These are phyloP conservation scores for Macadamia integrifolia DNA, from an alignment of 164 flowering plant species.

Conservation along the genomic window DNA sequence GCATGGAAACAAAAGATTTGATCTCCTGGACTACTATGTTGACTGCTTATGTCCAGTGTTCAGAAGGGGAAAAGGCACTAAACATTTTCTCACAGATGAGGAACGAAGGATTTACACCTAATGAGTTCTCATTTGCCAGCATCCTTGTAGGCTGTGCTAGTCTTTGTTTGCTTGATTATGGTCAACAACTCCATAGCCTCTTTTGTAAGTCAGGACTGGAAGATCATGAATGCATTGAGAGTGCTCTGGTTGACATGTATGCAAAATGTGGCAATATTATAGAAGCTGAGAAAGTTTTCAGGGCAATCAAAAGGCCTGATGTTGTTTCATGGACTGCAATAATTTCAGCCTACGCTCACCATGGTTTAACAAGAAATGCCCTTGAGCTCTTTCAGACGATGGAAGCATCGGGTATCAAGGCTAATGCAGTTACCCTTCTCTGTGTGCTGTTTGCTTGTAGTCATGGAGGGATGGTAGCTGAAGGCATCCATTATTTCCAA, in stretches of 20 bases:
- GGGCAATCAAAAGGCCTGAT: constrained; percentile 35
- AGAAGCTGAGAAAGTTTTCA: constrained; percentile 39
- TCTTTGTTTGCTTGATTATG: constrained; percentile 45
- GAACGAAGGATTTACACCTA: constrained; percentile 42
- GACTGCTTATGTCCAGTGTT: constrained; percentile 39
- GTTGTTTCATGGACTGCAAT: constrained; percentile 63
- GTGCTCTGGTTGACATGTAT: constrained; percentile 61
- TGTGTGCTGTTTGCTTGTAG: constrained; percentile 64
- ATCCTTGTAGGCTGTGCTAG: constrained; percentile 45
- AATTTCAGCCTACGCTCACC: constrained; percentile 51
- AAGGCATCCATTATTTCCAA: constrained; percentile 44
- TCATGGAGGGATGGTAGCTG: constrained; percentile 58
- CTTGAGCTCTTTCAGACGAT: constrained; percentile 40
- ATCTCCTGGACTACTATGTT: constrained; percentile 64
- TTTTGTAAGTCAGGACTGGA: constrained; percentile 32
- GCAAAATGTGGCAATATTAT: constrained; percentile 49
- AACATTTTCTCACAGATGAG: constrained; percentile 40
- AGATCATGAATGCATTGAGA: constrained; percentile 37
- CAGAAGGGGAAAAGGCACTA: constrained; percentile 38
- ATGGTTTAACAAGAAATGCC: constrained; percentile 41
- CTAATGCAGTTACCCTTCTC: constrained; percentile 47
- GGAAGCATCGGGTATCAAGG: constrained; percentile 32
- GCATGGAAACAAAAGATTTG: constrained; percentile 45
- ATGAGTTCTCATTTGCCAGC: constrained; percentile 44
- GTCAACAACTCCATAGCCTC: constrained; percentile 50